Conservation (phyloP, 805 yeast species). For the Saccharomycopsis microspora region DNA sequence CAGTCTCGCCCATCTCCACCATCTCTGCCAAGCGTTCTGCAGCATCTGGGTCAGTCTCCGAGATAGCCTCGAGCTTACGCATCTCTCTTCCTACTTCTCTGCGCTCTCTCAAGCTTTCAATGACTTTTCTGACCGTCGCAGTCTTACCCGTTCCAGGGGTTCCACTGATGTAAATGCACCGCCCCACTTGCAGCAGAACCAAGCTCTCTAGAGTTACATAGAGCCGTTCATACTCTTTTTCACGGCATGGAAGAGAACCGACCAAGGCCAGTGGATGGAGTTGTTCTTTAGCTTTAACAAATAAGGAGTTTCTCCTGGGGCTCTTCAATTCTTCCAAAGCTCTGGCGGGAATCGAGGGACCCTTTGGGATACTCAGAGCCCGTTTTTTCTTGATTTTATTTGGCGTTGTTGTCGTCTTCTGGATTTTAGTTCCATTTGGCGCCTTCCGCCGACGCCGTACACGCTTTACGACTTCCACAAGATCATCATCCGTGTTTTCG, state of each 20-base stretch:
- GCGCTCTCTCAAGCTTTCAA: slow-evolving; percentile 46
- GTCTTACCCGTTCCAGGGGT: slow-evolving; percentile 98
- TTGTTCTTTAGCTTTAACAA: slow-evolving; percentile 28
- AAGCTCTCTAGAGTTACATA: slow-evolving; percentile 63
- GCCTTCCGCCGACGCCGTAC: neutral
- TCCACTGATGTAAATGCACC: slow-evolving; percentile 86
- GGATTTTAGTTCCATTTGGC: neutral
- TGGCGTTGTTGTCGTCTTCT: neutral
- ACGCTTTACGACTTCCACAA: slow-evolving; percentile 3
- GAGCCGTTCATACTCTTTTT: slow-evolving; percentile 63
- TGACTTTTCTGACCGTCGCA: slow-evolving; percentile 80
- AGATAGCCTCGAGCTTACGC: slow-evolving; percentile 18
- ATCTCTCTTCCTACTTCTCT: neutral
- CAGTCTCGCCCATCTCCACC: neutral
- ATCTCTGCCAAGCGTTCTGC: neutral
- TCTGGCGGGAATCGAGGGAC: neutral
- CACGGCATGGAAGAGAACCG: slow-evolving; percentile 61
- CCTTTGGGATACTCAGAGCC: slow-evolving; percentile 10
- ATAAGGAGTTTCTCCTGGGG: slow-evolving; percentile 15
- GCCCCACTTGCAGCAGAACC: slow-evolving; percentile 58
- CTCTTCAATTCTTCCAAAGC: neutral
- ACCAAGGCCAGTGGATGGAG: slow-evolving; percentile 30
- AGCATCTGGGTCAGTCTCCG: neutral
- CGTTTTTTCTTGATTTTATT: neutral
- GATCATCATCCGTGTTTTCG: slow-evolving; percentile 20